Evolutionary conservation across 2,329 filamentous ascomycete species (phyloP), one percentile per base, ranked within the genome.

Genomic region (Colletotrichum zoysiae): DNA sequence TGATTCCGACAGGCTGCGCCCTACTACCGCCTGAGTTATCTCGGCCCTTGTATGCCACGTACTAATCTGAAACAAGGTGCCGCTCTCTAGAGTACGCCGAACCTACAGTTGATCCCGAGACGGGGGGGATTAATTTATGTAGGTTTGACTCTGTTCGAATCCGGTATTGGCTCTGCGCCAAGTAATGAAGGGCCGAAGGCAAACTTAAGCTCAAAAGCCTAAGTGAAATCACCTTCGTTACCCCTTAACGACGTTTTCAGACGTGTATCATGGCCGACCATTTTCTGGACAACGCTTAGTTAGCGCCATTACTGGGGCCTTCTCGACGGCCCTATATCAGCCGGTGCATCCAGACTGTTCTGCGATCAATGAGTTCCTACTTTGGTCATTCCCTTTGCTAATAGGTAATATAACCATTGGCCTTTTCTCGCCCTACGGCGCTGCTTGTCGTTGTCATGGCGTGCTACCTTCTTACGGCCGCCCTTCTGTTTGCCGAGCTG

Each of bases 61-160:
- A 38, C n/a, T 62, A 8, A 40, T 20, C n/a, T 40, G 33, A 62
- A 51, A 51, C 33, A 4, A 62, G 23, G 11, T 35, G 4, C n/a
- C 11, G 20, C 5, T 12, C 23, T 18, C n/a, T 5, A 4, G 9
- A 23, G 16, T 42, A 38, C 33, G 12, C 23, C 48, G 33, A 53
- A 12, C 30, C 3, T 11, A n/a, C 46, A 12, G n/a, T n/a, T n/a
- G 23, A 23, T 12, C 48, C 26, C 48, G 26, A 53, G 46, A 53
- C 48, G 18, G 23, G 60, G n/a, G 38, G 14, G 8, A 42, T 51
- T 6, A 40, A n/a, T 16, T 26, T 20, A n/a, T 16, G 30, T 16
- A 33, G 35, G 40, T 63, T 63, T 30, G 60, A 53, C n/a, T 42
- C 48, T 23, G 9, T n/a, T n/a, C 5, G 46, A n/a, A 50, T 62